A percentile compares a stretch with the other conserved stretches of the same genome.
phyloP scores from a whole-genome alignment of 805 yeast species.

The Metschnikowia cubensis region DNA sequence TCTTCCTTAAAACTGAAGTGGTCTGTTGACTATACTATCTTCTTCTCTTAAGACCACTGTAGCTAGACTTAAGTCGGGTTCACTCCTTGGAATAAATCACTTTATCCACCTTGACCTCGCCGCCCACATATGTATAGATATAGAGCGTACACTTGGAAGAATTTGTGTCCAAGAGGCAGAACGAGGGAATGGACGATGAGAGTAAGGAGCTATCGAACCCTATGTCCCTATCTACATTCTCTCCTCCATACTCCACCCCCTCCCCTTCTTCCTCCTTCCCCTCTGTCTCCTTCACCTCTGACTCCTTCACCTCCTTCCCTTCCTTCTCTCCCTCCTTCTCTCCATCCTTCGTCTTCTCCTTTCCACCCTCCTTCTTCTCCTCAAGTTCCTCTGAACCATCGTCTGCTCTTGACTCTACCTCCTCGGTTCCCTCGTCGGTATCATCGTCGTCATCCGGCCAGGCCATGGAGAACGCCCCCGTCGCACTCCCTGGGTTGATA shows the following conservation, averaged over 20 bases:
- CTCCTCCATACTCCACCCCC: too few relatives aligned
- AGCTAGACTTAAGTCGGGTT: too few relatives aligned
- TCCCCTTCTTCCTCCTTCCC: neutral
- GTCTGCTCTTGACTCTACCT: neutral
- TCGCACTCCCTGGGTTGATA: constrained; percentile 95
- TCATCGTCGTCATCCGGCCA: constrained; percentile 49
- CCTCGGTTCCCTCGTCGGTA: constrained; percentile 26
- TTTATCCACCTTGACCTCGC: constrained; percentile 88
- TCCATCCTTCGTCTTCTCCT: neutral
- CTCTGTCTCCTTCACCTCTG: neutral
- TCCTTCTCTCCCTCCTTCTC: neutral
- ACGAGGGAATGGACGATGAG: constrained; percentile 60
- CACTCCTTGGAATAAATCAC: constrained; percentile 42
- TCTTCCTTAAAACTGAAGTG: neutral
- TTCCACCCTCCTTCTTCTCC: neutral
- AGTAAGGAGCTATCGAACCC: too few relatives aligned
- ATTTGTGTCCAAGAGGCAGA: constrained; percentile 84
- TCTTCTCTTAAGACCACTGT: too few relatives aligned
- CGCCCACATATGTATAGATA: constrained; percentile 75
- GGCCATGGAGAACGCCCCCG: constrained; percentile 74
- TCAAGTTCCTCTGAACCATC: neutral
- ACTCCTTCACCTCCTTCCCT: neutral
- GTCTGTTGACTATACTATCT: neutral
- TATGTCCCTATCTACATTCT: too few relatives aligned
- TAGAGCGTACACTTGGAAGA: constrained; percentile 74